phyloP scores from a whole-genome alignment of 257 asterid species.

The Penstemon eatonii region DNA sequence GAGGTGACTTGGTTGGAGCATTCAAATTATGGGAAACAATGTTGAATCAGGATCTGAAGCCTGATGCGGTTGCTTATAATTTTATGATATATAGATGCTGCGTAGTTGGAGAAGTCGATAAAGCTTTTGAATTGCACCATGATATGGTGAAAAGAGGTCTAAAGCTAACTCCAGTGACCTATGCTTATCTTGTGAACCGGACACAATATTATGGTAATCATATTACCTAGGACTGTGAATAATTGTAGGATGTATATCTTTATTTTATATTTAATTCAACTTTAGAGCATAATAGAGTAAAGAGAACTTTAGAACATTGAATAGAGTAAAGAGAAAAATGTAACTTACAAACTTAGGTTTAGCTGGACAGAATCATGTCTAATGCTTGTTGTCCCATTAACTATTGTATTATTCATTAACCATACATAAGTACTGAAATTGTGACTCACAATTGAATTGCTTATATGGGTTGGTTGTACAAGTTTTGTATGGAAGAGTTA shows the following conservation, averaged over 20 bases:
- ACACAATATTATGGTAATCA: neutral
- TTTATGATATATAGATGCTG: conserved; percentile 69
- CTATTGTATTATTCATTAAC: conserved; percentile 21
- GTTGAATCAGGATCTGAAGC: conserved; percentile 57
- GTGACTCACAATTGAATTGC: conserved; percentile 6
- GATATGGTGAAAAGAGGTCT: conserved; percentile 69
- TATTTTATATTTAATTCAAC: conserved; percentile 1
- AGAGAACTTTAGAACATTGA: neutral
- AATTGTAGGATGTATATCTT: neutral
- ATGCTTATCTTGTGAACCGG: conserved; percentile 35
- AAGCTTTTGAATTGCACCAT: conserved; percentile 60
- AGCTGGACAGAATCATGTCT: neutral
- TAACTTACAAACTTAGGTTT: neutral
- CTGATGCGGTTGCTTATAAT: conserved; percentile 77
- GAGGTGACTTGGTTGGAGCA: conserved; percentile 66
- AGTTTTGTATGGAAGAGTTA: neutral
- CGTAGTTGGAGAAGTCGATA: conserved; percentile 52
- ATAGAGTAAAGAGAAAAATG: neutral
- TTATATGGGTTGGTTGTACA: neutral
- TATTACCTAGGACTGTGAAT: neutral
- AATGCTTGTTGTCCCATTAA: neutral
- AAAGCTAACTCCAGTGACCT: conserved; percentile 51
- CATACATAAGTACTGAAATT: neutral
- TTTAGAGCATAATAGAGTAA: neutral
- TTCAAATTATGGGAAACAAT: conserved; percentile 68